Percentiles rank a stretch among this genome's conserved stretches.
Conservation (phyloP, 1,284 basidiomycete species). For the Polyporus tsugae region DNA sequence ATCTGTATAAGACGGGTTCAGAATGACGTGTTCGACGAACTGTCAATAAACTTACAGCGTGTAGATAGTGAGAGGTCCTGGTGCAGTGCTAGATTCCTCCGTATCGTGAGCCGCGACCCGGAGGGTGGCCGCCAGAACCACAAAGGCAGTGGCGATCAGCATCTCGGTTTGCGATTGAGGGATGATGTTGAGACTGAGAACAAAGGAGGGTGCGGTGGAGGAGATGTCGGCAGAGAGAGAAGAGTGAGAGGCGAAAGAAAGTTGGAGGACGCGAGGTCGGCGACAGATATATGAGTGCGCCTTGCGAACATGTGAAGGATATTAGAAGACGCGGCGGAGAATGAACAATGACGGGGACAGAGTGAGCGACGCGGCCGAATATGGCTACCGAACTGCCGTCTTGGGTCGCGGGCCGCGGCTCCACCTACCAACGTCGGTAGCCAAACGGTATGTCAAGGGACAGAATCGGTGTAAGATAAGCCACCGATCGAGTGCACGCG, state of each 20-base stretch:
- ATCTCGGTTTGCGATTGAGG: slow-evolving; percentile 43
- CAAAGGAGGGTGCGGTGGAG: slow-evolving; percentile 5
- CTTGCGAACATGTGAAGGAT: slow-evolving; percentile 27
- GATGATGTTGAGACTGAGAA: slow-evolving; percentile 20
- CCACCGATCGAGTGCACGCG: background rate
- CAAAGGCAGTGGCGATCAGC: slow-evolving; percentile 57
- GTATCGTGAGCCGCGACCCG: slow-evolving; percentile 49
- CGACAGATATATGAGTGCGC: slow-evolving; percentile 11
- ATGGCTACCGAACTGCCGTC: slow-evolving; percentile 17
- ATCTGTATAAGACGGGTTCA: slow-evolving; percentile 34
- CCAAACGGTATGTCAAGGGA: background rate
- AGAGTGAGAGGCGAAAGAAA: background rate
- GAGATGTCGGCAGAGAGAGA: background rate
- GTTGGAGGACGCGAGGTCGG: slow-evolving; percentile 6
- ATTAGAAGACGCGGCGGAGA: slow-evolving; percentile 24
- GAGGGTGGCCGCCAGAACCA: slow-evolving; percentile 54
- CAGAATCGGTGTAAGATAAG: background rate
- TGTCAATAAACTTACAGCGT: slow-evolving; percentile 64
- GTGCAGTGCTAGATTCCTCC: background rate
- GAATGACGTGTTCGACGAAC: no score
- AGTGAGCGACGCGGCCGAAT: background rate
- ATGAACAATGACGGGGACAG: slow-evolving; percentile 16
- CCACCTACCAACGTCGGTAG: background rate
- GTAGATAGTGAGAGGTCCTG: slow-evolving; percentile 57
- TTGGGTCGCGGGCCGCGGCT: background rate